Base-by-base conservation (phyloP, 2,329 filamentous ascomycete genomes). In the Colletotrichum sp. region DNA sequence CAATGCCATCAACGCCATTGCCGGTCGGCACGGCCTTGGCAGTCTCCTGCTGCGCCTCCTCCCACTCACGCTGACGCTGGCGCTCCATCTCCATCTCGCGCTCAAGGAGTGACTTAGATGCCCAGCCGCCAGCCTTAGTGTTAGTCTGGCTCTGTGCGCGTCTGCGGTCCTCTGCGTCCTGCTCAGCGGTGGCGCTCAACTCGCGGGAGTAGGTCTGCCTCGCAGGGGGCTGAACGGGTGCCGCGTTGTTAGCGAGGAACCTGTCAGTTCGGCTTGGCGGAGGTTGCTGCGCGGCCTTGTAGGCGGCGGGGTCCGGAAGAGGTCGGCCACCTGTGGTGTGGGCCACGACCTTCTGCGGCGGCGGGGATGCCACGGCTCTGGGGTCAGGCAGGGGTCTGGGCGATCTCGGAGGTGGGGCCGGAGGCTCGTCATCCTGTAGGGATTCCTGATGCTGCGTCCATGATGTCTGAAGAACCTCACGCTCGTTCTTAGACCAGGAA, bases 21-120 rank as follows among this genome's bases (percentile, higher is more conserved):
- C 85, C 84, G 21, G 89, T 87, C 39, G 87, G 88, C 8, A 88
- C 87, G 0, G 90, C 89, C 71, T 89, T 89, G 26, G 91, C 90
- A 21, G 92, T 90, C 78, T 91, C 91, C 80, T 92, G 88, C 84
- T 96, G 95, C 2, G 92, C 88, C 77, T 94, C 92, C 83, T 97
- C 95, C 95, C 95, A 96, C 82, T 96, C 94, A 72, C 89, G 90
- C 85, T 96, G 94, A 16, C 94, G 88, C 85, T 95, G 91, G 10
- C 94, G 89, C 84, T 96, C 94, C 82, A 93, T 88, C 83, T 96
- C 94, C 93, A 96, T 95, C 84, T 96, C 94, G 32, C 93, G 91
- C 85, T 96, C 94, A 2, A 96, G 89, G 12, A 96, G 88, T 0
- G 92, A 94, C 86, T 93, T 94, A 78, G 89, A 89, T 2, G 92